Evolutionary conservation across 164 flowering plant genomes (phyloP), one percentile per base, ranked within the genome.

Genomic region (Paratinospora sagittata): DNA sequence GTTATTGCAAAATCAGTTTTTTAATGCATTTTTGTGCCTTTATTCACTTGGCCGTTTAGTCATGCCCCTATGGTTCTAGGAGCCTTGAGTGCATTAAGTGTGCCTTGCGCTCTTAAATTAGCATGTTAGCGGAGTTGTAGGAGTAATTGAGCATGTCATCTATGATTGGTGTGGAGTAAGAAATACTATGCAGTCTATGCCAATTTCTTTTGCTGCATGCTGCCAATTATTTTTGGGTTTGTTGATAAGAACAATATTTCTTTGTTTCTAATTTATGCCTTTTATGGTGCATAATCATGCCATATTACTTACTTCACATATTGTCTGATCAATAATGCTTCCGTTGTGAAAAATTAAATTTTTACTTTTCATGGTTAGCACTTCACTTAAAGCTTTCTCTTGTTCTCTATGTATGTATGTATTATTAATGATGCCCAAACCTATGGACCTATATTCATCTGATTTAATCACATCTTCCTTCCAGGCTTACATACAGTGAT

Each of bases 401-500:
- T 14, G 12, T 14, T 43, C 47, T 43, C 47, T 43, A 11, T 43
- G 2, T 0, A 6, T 9, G 13, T 34, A 33, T 26, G 10, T 64
- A 11, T 34, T 64, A 66, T 39, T 26, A 36, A 33, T 34, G 74
- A 72, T 55, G 23, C 43, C 39, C 23, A 9, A 30, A 16, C 43
- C 60, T 30, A 21, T 58, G 43, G 3, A 27, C 3, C 0, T 49
- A 3, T 68, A 34, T 72, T 69, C 10, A 14, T 27, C 69, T 81
- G 45, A 74, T 70, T 65, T 62, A n/a, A 36, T 74, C 74, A 69
- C 21, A 24, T 64, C 71, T 45, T 71, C 67, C 41, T 75, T 85
- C 41, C 93, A 96, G 99, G 73, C 85, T 88, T 72, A 93, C 99
- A 41, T 96, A 91, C 89, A 96, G 98, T 76, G 99, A 96, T 81